Conservation (phyloP, 2,329 filamentous ascomycete species). For the Cytospora paraplurivora region DNA sequence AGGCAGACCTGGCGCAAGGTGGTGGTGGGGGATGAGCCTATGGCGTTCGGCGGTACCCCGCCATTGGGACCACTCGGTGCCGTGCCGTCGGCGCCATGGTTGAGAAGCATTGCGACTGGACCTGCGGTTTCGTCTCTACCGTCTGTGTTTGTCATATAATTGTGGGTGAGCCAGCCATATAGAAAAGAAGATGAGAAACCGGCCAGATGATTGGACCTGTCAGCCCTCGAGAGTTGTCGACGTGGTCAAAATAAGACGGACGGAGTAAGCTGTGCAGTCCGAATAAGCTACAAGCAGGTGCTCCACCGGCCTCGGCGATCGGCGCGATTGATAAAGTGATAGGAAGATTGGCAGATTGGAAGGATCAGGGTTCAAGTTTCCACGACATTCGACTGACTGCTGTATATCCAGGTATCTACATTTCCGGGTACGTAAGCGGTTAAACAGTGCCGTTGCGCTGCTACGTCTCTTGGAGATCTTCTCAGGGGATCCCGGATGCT, state of each 20-base stretch:
- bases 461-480: too few species aligned
- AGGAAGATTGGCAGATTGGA: background rate
- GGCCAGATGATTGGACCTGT: background rate
- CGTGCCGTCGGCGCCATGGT: slow-evolving; percentile 20
- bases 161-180: slow-evolving; percentile 17
- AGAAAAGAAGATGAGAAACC: background rate
- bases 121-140: background rate
- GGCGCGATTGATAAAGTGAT: slow-evolving; percentile 1
- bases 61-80: slow-evolving; percentile 14
- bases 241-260: background rate
- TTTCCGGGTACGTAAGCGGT: background rate
- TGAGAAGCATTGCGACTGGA: slow-evolving; percentile 19
- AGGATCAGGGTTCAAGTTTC: slow-evolving; percentile 4
- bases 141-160: slow-evolving; percentile 10
- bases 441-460: background rate
- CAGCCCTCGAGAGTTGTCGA: background rate
- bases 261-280: slow-evolving; percentile 4
- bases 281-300: background rate
- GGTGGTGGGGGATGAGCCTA: slow-evolving; percentile 4
- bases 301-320: slow-evolving; percentile 23
- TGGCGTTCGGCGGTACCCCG: slow-evolving; percentile 8
- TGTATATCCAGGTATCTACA: background rate
- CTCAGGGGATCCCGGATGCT: too few species aligned
- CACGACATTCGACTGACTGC: background rate
- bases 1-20: slow-evolving; percentile 44